phyloP scores from a whole-genome alignment of 2,329 filamentous ascomycete genomes.

The Paraphoma chrysanthemicola region DNA sequence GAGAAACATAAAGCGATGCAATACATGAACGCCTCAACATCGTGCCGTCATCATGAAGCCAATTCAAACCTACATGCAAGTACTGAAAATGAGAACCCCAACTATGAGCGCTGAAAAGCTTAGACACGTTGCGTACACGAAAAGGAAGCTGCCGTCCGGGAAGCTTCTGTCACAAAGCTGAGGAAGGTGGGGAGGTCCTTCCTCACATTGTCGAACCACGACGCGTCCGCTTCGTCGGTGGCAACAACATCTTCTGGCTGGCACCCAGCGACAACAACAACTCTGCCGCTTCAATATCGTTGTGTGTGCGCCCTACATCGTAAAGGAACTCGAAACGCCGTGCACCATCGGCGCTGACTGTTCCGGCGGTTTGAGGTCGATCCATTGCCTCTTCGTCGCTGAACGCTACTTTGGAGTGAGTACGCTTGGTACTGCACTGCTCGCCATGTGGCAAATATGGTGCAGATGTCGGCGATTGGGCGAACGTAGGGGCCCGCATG shows the following conservation, averaged over 20 bases:
- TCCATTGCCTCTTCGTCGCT: constrained; percentile 6
- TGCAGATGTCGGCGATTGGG: constrained; percentile 20
- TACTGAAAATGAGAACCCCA: constrained; percentile 14
- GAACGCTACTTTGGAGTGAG: constrained; percentile 30
- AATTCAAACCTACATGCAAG: constrained; percentile 7
- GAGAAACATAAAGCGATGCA: constrained; percentile 4
- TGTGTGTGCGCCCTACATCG: constrained; percentile 12
- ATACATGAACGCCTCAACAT: background rate
- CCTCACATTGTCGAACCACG: constrained; percentile 29
- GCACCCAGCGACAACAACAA: constrained; percentile 42
- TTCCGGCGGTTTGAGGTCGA: constrained; percentile 10
- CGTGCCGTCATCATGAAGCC: background rate
- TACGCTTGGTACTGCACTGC: constrained; percentile 32
- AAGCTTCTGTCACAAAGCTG: too few relatives aligned
- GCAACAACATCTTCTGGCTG: constrained; percentile 27
- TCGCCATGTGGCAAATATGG: constrained; percentile 14
- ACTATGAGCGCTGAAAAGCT: constrained; percentile 18
- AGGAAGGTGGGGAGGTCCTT: constrained; percentile 4
- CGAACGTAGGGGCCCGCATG: constrained; percentile 3
- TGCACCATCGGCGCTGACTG: constrained; percentile 8
- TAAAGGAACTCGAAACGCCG: background rate
- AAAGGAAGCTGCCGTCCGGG: constrained; percentile 11
- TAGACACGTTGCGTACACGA: constrained; percentile 6
- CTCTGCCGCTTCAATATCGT: constrained; percentile 46
- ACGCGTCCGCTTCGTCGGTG: constrained; percentile 37